Evolutionary conservation across 805 yeast genomes (phyloP).

Genomic region (Candida lessepsii): DNA sequence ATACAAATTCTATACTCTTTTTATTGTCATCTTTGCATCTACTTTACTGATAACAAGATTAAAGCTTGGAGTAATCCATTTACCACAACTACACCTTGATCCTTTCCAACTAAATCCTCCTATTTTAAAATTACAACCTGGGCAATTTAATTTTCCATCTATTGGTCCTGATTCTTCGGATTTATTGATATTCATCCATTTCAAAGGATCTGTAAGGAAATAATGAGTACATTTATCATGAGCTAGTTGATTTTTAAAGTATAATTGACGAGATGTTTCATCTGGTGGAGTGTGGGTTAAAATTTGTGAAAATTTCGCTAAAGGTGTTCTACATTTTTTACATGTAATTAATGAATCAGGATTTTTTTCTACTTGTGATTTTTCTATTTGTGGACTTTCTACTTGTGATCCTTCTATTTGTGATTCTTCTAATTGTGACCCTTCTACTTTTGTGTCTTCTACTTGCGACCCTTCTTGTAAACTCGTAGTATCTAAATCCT

Average conservation of each 20-base stretch:
- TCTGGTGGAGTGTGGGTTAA: slow-evolving; percentile 68
- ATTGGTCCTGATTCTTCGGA: slow-evolving; percentile 49
- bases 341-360: slow-evolving; percentile 40
- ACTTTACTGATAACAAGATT: slow-evolving; percentile 79
- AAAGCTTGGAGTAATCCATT: slow-evolving; percentile 92
- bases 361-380: neutral
- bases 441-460: too few relatives aligned
- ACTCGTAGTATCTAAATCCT: too few relatives aligned
- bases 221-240: slow-evolving; percentile 72
- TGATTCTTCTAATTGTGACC: neutral
- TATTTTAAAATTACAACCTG: slow-evolving; percentile 71
- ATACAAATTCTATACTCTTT: neutral
- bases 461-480: too few relatives aligned
- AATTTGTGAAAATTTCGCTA: slow-evolving; percentile 64
- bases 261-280: slow-evolving; percentile 61
- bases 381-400: neutral
- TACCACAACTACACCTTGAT: slow-evolving; percentile 88
- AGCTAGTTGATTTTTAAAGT: slow-evolving; percentile 65
- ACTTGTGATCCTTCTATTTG: too few relatives aligned
- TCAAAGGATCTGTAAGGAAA: slow-evolving; percentile 76
- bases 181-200: slow-evolving; percentile 84
- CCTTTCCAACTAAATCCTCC: slow-evolving; percentile 97
- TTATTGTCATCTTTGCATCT: slow-evolving; percentile 44
- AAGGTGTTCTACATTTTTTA: slow-evolving; percentile 70
- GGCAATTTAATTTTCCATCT: slow-evolving; percentile 86